Percentiles rank a stretch among this genome's conserved stretches.
Evolutionary conservation across 805 yeast genomes (phyloP).

Genomic region (Candida boidinii): DNA sequence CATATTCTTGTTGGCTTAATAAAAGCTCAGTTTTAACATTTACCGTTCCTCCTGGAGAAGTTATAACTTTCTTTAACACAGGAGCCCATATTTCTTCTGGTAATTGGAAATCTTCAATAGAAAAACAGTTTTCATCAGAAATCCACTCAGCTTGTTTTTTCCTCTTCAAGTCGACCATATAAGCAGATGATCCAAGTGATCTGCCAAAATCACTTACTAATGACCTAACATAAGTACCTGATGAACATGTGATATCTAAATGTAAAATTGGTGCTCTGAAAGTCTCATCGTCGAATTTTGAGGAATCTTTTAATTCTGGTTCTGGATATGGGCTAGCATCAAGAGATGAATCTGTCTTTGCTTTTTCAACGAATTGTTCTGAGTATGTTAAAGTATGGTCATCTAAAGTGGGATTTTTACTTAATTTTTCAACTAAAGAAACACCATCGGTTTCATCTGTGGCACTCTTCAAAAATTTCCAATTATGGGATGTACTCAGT

Average conservation of each 20-base stretch:
- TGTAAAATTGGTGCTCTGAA: slow-evolving; percentile 62
- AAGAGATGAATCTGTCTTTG: slow-evolving; percentile 25
- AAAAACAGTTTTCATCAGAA: slow-evolving; percentile 59
- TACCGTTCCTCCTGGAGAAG: slow-evolving; percentile 30
- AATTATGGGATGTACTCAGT: slow-evolving; percentile 47
- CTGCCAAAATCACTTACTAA: slow-evolving; percentile 83
- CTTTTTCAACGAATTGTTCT: slow-evolving; percentile 39
- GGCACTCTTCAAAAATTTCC: slow-evolving; percentile 33
- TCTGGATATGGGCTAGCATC: slow-evolving; percentile 33
- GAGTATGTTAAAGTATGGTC: slow-evolving; percentile 58
- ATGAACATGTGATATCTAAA: slow-evolving; percentile 72
- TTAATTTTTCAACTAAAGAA: slow-evolving; percentile 28
- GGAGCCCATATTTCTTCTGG: slow-evolving; percentile 63
- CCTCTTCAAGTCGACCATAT: slow-evolving; percentile 80
- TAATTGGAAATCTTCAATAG: slow-evolving; percentile 54
- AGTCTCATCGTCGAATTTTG: slow-evolving; percentile 25
- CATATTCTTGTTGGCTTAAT: too few relatives aligned
- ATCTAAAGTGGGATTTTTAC: slow-evolving; percentile 45
- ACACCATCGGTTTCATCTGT: slow-evolving; percentile 40
- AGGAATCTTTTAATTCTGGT: slow-evolving; percentile 26
- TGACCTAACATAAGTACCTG: slow-evolving; percentile 93
- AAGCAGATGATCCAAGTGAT: slow-evolving; percentile 71
- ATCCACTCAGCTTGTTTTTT: slow-evolving; percentile 79
- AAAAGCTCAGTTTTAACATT: too few relatives aligned
- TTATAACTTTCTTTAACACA: slow-evolving; percentile 48